Conservation (phyloP, 441 rosid genomes). For the Gossypium aridum region DNA sequence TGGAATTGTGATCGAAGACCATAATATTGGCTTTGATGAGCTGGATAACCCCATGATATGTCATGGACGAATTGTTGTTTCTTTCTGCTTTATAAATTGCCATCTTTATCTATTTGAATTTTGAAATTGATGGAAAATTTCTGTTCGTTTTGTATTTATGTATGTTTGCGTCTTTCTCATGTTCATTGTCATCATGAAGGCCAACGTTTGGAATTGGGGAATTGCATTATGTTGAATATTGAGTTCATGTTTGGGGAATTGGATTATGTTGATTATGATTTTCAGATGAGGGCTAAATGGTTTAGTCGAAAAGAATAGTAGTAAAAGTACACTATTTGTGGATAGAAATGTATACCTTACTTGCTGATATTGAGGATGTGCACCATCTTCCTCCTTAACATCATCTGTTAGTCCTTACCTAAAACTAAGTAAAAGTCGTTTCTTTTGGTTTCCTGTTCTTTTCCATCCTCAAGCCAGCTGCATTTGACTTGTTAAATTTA, state of each 20-base stretch:
- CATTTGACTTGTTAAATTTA: not conserved
- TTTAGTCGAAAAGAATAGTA: not conserved
- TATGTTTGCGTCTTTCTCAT: not conserved
- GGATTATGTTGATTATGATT: not conserved
- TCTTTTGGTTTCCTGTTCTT: not conserved
- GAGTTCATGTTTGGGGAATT: not conserved
- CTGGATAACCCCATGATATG: constrained; percentile 10
- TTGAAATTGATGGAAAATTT: constrained; percentile 10
- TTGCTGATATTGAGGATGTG: not conserved
- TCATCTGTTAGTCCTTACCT: not conserved
- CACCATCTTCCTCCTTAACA: not conserved
- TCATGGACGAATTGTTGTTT: constrained; percentile 13
- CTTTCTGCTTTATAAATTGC: not conserved
- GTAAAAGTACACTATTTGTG: not conserved
- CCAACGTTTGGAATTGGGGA: not conserved
- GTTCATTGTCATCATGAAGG: not conserved
- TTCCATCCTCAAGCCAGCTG: not conserved
- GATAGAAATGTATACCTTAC: not conserved
- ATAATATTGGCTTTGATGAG: constrained; percentile 10
- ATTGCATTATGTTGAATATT: not conserved
- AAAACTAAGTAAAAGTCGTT: not conserved
- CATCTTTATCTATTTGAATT: not conserved
- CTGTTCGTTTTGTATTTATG: not conserved
- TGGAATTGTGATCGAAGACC: constrained; percentile 9
- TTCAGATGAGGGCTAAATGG: not conserved